Conservation (phyloP, 225 moss, liverwort and hornwort species). For the Ulota crispa region DNA sequence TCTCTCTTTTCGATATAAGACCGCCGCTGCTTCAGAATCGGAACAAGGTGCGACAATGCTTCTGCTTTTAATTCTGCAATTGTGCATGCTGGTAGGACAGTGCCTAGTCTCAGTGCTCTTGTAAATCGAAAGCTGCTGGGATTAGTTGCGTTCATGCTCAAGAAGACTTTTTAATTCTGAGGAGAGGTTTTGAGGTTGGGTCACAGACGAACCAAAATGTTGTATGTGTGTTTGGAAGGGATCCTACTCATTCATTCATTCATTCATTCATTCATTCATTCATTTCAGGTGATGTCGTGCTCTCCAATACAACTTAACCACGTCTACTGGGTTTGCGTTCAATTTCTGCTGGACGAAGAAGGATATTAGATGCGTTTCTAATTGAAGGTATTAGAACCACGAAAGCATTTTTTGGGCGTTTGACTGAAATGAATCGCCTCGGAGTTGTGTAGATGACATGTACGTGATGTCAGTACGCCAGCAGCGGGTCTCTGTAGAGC, state of each 20-base stretch:
- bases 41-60: slow-evolving; percentile 50
- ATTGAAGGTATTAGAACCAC: background rate
- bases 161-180: background rate
- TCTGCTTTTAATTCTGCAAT: background rate
- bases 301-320: background rate
- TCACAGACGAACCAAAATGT: background rate
- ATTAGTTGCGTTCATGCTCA: background rate
- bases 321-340: background rate
- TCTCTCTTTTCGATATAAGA: slow-evolving; percentile 65
- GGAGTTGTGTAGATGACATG: slow-evolving; percentile 76
- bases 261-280: too few relatives aligned
- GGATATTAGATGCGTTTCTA: too few relatives aligned
- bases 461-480: slow-evolving; percentile 91
- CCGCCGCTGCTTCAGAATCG: slow-evolving; percentile 36
- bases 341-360: background rate
- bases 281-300: background rate
- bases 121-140: background rate
- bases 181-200: slow-evolving; percentile 2
- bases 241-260: background rate
- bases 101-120: background rate
- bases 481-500: slow-evolving; percentile 78
- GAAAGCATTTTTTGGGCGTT: background rate
- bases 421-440: background rate
- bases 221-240: background rate
- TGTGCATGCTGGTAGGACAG: background rate